Conservation (phyloP, 2,329 filamentous ascomycete genomes). For the Pseudocercospora pini-densiflorae region DNA sequence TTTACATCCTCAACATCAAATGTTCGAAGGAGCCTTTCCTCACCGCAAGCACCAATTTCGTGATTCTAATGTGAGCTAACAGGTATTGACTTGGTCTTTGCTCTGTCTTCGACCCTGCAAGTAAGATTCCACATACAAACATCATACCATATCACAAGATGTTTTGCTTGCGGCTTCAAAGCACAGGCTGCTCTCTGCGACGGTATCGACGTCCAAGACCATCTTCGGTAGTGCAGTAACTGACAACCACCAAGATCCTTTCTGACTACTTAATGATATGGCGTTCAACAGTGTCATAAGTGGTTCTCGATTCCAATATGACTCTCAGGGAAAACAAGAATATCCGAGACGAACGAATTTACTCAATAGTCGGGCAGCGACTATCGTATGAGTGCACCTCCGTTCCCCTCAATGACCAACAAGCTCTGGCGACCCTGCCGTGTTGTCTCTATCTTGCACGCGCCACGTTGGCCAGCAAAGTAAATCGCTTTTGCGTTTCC, state of each 20-base stretch:
- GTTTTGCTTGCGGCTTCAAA: too few species aligned
- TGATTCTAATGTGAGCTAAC: neutral
- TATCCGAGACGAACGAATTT: neutral
- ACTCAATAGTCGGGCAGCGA: neutral
- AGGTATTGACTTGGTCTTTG: neutral
- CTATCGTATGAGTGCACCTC: neutral
- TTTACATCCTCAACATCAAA: neutral
- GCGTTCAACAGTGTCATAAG: neutral
- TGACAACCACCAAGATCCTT: too few species aligned
- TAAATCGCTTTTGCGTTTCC: neutral
- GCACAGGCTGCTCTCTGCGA: too few species aligned
- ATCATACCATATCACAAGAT: too few species aligned
- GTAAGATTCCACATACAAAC: too few species aligned
- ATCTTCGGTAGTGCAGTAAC: too few species aligned
- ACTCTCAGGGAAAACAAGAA: neutral
- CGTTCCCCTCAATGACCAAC: neutral
- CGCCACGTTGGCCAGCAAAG: neutral
- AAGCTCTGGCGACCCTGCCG: neutral
- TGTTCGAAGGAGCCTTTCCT: neutral
- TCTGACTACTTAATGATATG: neutral
- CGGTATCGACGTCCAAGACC: too few species aligned
- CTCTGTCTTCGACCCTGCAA: neutral
- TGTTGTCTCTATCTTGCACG: neutral
- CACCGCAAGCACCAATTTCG: neutral
- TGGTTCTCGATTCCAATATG: neutral